Evolutionary conservation across 1,284 basidiomycete genomes (phyloP).

Genomic region (Puccinia sorghi): DNA sequence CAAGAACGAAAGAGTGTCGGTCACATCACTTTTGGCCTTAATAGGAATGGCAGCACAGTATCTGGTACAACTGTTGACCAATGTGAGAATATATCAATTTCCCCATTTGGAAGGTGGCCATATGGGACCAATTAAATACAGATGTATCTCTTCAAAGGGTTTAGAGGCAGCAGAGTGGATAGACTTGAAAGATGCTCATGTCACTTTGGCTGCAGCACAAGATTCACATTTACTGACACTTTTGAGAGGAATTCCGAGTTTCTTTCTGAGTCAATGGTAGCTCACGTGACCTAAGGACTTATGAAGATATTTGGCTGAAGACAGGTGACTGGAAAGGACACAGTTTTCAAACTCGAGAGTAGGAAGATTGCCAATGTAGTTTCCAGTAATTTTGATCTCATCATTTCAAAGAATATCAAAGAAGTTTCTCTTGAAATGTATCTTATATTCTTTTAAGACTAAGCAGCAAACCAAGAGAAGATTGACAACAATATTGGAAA

Average conservation of each 20-base stretch:
- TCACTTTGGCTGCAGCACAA: not conserved
- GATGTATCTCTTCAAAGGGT: not conserved
- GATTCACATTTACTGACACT: not conserved
- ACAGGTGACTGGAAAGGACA: not conserved
- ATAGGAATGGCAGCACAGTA: not conserved
- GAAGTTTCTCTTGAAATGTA: no score
- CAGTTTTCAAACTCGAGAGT: no score
- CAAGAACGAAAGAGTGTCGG: not conserved
- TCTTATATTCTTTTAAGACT: no score
- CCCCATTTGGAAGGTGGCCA: not conserved
- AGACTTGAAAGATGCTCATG: not conserved
- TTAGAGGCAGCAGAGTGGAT: not conserved
- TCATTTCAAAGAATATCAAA: no score
- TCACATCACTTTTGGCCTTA: not conserved
- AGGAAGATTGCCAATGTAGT: no score
- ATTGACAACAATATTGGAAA: not conserved
- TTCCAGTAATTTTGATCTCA: no score
- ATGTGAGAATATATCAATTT: not conserved
- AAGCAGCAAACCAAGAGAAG: no score
- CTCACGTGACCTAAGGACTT: slow-evolving; percentile 6
- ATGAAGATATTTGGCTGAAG: not conserved
- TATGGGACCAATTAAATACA: slow-evolving; percentile 1
- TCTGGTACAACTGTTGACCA: slow-evolving; percentile 1
- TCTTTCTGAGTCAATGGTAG: not conserved
- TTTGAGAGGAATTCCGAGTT: slow-evolving; percentile 1